Evolutionary conservation across 345 rosid genomes (phyloP), one percentile per base, ranked within the genome.

Genomic region (Brassica cretica): DNA sequence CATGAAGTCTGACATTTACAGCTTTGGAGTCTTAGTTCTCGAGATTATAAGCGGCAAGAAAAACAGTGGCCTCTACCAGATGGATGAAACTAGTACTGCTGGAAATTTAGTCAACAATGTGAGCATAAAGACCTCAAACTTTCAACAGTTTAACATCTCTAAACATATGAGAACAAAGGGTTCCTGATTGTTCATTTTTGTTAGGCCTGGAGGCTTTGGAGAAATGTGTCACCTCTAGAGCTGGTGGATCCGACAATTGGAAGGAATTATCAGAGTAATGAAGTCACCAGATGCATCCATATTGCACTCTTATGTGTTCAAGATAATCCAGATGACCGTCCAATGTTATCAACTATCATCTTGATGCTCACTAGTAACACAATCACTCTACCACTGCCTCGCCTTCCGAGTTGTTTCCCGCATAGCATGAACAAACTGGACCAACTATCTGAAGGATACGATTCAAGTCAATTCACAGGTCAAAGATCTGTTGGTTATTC

Each of bases 141-240:
- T 51, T 51, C 21, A 49, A 51, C 60, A 53, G 18, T 7, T 53
- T 5, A 53, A 16, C 60, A 53, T 53, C 24, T 10, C 24, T 21
- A 5, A 41, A 66, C 27, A 21, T 21, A 3, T 29, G 8, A 41
- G 3, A 11, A 66, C 8, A 53, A 53, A 5, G 6, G 49, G 7
- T 12, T 66, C 56, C 16, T 24, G n/a, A 41, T 66, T 16, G 24
- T 16, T 53, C 60, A 53, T 41, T 6, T 53, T 15, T 53, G 56
- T 12, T 66, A 66, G 70, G 70, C 53, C 8, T 66, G 70, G 56
- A 66, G 11, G 33, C 70, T 66, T 66, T 66, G 70, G 56, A 66
- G 33, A 41, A 29, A 66, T 27, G 29, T 46, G 44, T 65, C 69
- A 65, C 69, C 69, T 37, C 24, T 37, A 18, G 53, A 37, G 9